Evolutionary conservation across 306 rosid species (phyloP).

Genomic region (Quercus parvula): DNA sequence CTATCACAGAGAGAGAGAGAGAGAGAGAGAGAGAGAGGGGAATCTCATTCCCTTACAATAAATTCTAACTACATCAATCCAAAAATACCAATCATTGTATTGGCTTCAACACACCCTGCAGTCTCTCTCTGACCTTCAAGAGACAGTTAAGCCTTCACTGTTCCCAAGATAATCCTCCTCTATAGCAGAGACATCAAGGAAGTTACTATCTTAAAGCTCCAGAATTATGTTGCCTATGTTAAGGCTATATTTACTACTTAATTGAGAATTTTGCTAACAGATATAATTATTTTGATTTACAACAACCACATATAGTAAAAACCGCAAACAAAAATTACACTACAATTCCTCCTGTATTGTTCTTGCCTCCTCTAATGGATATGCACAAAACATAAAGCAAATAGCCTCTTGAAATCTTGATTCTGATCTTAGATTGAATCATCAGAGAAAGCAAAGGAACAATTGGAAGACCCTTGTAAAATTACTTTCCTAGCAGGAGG

Average conservation of each 20-base stretch:
- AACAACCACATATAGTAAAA: conserved; percentile 11
- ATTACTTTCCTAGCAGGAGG: conserved; percentile 48
- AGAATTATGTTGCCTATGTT: neutral
- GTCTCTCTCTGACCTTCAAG: conserved; percentile 22
- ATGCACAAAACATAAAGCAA: conserved; percentile 28
- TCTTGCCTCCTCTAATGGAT: conserved; percentile 26
- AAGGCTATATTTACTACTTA: neutral
- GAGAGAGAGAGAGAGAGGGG: conserved; percentile 13
- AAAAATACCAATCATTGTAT: conserved; percentile 58
- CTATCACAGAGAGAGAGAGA: neutral
- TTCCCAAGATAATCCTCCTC: conserved; percentile 11
- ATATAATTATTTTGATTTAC: conserved; percentile 24
- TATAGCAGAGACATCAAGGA: conserved; percentile 8
- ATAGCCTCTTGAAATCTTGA: neutral
- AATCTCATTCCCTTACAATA: conserved; percentile 34
- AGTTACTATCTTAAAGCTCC: neutral
- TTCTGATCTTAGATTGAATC: conserved; percentile 34
- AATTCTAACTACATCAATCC: conserved; percentile 37
- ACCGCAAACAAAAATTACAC: conserved; percentile 21
- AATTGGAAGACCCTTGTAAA: conserved; percentile 62
- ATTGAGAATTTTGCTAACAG: neutral
- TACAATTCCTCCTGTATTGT: conserved; percentile 17
- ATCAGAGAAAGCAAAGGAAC: conserved; percentile 79
- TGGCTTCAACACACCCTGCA: conserved; percentile 23
- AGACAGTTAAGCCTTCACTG: conserved; percentile 34